Percentiles rank a stretch among this genome's conserved stretches.
These are phyloP conservation scores for Dactylis glomerata DNA, from an alignment of 176 grass and related monocot species.

Conservation along the genomic window DNA sequence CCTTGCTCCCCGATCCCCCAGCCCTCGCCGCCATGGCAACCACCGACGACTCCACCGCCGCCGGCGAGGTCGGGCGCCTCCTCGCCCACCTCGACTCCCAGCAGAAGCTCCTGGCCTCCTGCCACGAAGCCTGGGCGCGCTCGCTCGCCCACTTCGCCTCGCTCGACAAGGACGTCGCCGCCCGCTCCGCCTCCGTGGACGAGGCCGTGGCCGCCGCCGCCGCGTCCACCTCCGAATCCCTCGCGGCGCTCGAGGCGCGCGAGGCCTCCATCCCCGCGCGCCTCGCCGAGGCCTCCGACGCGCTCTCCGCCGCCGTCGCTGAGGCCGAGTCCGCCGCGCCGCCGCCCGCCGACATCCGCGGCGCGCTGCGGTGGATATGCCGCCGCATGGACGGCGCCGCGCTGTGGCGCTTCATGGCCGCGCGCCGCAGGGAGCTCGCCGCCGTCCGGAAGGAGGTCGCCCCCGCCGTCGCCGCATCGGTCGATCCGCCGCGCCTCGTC, in stretches of 20 bases:
- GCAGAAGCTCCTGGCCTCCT: slow-evolving; percentile 35
- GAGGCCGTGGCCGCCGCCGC: slow-evolving; percentile 37
- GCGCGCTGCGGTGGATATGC: slow-evolving; percentile 67
- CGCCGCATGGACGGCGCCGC: slow-evolving; percentile 66
- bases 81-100: slow-evolving; percentile 64
- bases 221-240: slow-evolving; percentile 42
- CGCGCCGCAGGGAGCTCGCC: slow-evolving; percentile 43
- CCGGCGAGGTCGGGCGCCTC: slow-evolving; percentile 39
- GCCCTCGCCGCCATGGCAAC: slow-evolving; percentile 38
- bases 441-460: slow-evolving; percentile 39
- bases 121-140: slow-evolving; percentile 45
- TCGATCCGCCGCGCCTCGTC: slow-evolving; percentile 68
- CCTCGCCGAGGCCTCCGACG: slow-evolving; percentile 32
- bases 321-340: slow-evolving; percentile 39
- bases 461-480: slow-evolving; percentile 42
- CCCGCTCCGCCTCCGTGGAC: slow-evolving; percentile 50
- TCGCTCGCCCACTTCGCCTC: slow-evolving; percentile 54
- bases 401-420: slow-evolving; percentile 56
- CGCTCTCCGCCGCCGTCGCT: slow-evolving; percentile 37
- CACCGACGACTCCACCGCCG: slow-evolving; percentile 34
- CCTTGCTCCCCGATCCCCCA: background rate
- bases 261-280: slow-evolving; percentile 42
- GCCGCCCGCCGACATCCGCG: slow-evolving; percentile 34
- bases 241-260: slow-evolving; percentile 45
- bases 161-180: slow-evolving; percentile 55